These are phyloP conservation scores for Panaeolus cyanescens DNA, from an alignment of 768 basidiomycete species.

Conservation along the genomic window DNA sequence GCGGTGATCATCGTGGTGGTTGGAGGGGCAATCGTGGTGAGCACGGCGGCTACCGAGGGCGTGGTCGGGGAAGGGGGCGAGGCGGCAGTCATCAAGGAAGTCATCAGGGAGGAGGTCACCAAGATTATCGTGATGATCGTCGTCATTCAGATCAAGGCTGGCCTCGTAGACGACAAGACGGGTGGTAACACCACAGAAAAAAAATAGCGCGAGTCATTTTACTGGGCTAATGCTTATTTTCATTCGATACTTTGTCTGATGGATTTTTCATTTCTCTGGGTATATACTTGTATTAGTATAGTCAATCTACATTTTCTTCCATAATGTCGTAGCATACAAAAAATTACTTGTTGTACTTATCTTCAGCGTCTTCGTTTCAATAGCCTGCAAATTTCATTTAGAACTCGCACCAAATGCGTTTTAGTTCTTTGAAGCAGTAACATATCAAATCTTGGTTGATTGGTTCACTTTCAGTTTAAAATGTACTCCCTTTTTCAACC, in stretches of 20 bases:
- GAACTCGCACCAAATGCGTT: no score
- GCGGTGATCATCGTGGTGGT: slow-evolving; percentile 7
- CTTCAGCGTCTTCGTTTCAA: not conserved
- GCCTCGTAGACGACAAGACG: slow-evolving; percentile 47
- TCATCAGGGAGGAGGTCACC: slow-evolving; percentile 24
- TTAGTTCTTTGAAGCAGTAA: no score
- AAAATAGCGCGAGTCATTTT: not conserved
- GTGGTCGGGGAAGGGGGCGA: slow-evolving; percentile 35
- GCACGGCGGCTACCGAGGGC: slow-evolving; percentile 29
- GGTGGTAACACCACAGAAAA: slow-evolving; percentile 14
- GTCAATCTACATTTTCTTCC: not conserved
- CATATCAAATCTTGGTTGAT: no score
- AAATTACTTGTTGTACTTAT: not conserved
- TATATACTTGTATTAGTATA: not conserved
- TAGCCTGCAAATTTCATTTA: no score
- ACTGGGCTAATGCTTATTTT: not conserved
- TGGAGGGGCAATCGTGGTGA: slow-evolving; percentile 20
- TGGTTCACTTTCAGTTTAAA: no score
- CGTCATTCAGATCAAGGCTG: slow-evolving; percentile 59
- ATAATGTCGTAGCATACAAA: not conserved
- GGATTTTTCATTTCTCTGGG: not conserved
- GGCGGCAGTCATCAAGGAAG: slow-evolving; percentile 31
- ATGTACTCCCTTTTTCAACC: no score
- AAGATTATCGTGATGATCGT: slow-evolving; percentile 26
- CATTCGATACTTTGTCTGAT: not conserved